Evolutionary conservation across 352 stramenopile species (phyloP), one percentile per base, ranked within the genome.

Genomic region (Aphanomyces cochlioides): DNA sequence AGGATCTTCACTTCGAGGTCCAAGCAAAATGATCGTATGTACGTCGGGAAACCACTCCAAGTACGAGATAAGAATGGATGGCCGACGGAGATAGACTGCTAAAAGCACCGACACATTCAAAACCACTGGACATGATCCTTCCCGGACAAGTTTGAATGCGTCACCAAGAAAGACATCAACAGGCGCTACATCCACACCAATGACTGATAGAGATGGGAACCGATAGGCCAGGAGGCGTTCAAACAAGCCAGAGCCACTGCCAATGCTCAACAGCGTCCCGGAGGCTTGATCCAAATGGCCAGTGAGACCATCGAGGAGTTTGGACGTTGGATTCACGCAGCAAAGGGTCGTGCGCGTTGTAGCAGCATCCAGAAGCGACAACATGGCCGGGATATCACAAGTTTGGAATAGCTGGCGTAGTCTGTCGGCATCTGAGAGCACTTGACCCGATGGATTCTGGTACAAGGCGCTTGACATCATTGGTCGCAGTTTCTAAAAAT

Each of bases 31-130:
- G 13, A 69, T 53, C 3, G 28, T 56, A 13, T 54, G 17, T 13
- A 60, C 63, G 5, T 69, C 15, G 12, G 63, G 63, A 59, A 39
- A 69, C 63, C 38, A 58, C n/a, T 56, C 4, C n/a, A 69, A 56
- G n/a, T 69, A 69, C 36, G 63, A 59, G n/a, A 36, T 39, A 13
- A 69, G 50, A 4, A 69, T 21, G 7, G 47, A 61, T 5, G 63
- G 63, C 8, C 63, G 63, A 13, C 63, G 63, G 37, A 69, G 50
- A 41, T 69, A 69, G n/a, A 69, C 63, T 37, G 63, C 63, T 10
- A 69, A 21, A 19, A 69, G 50, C 41, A 19, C 63, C 15, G 37
- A 7, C 34, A 56, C 41, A 53, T 59, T 17, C 15, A 56, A 21
- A 19, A 41, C 50, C 7, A 53, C 17, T 7, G 43, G n/a, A 17